phyloP scores from a whole-genome alignment of 768 basidiomycete species.

The Tylopilus rubrobrunneus region DNA sequence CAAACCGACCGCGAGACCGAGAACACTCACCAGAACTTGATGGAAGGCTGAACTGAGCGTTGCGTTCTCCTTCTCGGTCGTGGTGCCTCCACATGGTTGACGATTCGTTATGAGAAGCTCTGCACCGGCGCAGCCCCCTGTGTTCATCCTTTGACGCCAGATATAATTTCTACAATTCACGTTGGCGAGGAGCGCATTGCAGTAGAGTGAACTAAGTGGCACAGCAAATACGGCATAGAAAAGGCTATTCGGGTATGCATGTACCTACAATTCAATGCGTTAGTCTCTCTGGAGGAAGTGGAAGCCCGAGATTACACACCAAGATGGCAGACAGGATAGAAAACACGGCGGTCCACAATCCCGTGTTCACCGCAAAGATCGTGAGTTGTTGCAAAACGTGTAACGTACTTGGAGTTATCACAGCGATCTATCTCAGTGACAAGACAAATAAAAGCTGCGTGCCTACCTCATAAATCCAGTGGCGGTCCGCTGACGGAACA shows the following conservation, averaged over 20 bases:
- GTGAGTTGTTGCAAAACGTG: slow-evolving; percentile 4
- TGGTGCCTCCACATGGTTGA: neutral
- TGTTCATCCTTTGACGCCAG: neutral
- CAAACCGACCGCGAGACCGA: neutral
- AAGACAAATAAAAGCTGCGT: too few species aligned
- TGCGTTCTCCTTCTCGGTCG: neutral
- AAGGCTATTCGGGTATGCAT: neutral
- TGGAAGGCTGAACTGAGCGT: neutral
- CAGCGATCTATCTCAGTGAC: neutral
- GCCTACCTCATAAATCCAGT: neutral
- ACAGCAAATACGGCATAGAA: neutral
- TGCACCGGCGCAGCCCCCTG: rapidly evolving
- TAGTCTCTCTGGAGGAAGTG: neutral
- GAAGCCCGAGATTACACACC: neutral
- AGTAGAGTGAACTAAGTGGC: slow-evolving; percentile 10
- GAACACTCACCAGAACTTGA: neutral
- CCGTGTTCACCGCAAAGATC: slow-evolving; percentile 16
- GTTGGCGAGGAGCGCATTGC: slow-evolving; percentile 15
- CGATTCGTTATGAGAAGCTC: neutral
- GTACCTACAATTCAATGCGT: neutral
- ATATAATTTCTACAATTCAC: slow-evolving; percentile 11
- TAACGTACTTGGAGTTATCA: neutral
- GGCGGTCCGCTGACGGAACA: neutral
- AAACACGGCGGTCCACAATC: slow-evolving; percentile 48
- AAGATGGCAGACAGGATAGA: slow-evolving; percentile 12